Evolutionary conservation across 352 stramenopile genomes (phyloP).

Genomic region (Globisporangium barbulae): DNA sequence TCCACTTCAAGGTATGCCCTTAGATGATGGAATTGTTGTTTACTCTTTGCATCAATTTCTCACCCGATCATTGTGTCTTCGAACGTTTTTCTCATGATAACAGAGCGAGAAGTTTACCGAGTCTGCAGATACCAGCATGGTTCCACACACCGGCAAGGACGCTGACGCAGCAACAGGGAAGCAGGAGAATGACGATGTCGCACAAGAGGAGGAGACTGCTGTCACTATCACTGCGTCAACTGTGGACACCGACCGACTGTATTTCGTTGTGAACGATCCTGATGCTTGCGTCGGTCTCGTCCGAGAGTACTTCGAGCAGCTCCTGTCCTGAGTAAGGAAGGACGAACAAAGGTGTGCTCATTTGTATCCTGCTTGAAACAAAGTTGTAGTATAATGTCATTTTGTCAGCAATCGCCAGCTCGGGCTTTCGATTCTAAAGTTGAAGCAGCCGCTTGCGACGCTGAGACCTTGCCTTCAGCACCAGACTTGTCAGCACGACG

Average conservation of each 20-base stretch:
- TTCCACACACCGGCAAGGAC: background rate
- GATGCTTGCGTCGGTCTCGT: conserved; percentile 18
- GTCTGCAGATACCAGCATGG: background rate
- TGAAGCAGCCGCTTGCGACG: no score
- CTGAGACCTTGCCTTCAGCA: no score
- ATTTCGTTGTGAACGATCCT: conserved; percentile 18
- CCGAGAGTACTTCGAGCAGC: conserved; percentile 18
- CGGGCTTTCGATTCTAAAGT: no score
- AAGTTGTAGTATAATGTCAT: background rate
- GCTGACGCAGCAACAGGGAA: background rate
- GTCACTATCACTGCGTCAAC: background rate
- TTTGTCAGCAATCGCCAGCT: no score
- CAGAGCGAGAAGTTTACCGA: conserved; percentile 10
- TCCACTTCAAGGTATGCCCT: conserved; percentile 67
- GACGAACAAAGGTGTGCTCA: background rate
- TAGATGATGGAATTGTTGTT: background rate
- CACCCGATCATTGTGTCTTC: background rate
- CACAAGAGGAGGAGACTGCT: conserved; percentile 4
- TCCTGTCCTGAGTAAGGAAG: conserved; percentile 4
- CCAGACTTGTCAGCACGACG: no score
- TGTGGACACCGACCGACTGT: conserved; percentile 8
- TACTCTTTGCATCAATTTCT: background rate
- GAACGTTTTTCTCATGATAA: background rate
- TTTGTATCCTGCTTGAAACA: conserved; percentile 1
- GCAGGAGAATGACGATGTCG: background rate